A percentile compares a stretch with the other conserved stretches of the same genome.
Conservation (phyloP, 73 alveolate genomes). For the Paramecium bursaria region DNA sequence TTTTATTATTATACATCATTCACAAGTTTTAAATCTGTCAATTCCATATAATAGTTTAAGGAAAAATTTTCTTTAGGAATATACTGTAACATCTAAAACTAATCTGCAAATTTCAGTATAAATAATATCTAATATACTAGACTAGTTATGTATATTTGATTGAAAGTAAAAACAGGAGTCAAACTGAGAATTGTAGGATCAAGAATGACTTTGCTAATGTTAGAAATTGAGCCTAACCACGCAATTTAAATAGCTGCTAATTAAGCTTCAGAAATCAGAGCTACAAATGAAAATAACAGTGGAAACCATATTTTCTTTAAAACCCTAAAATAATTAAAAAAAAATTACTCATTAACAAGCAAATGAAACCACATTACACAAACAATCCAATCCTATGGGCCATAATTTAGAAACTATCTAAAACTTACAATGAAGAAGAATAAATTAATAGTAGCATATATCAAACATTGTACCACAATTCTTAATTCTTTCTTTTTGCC, state of each 20-base stretch:
- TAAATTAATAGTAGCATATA: slow-evolving; percentile 43
- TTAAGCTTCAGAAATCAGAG: slow-evolving; percentile 46
- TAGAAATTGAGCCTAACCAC: neutral
- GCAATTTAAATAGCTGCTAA: slow-evolving; percentile 51
- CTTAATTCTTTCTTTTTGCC: slow-evolving; percentile 39
- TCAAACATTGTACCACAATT: slow-evolving; percentile 1
- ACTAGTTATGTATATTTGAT: no score
- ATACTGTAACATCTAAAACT: no score
- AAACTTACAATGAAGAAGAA: neutral
- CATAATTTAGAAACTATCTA: slow-evolving; percentile 2
- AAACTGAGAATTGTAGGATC: slow-evolving; percentile 49
- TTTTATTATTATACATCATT: slow-evolving; percentile 33
- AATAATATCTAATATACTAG: no score
- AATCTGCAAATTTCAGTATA: no score
- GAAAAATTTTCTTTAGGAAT: no score
- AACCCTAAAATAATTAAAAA: neutral
- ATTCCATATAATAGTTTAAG: no score
- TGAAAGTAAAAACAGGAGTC: no score
- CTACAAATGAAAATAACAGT: slow-evolving; percentile 21
- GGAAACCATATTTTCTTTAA: slow-evolving; percentile 10
- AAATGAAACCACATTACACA: slow-evolving; percentile 18
- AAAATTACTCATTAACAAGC: slow-evolving; percentile 37
- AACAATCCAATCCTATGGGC: neutral
- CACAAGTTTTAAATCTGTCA: no score
- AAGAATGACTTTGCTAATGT: neutral